These are phyloP conservation scores for Crassisporium funariophilum DNA, from an alignment of 768 basidiomycete species.

Conservation along the genomic window DNA sequence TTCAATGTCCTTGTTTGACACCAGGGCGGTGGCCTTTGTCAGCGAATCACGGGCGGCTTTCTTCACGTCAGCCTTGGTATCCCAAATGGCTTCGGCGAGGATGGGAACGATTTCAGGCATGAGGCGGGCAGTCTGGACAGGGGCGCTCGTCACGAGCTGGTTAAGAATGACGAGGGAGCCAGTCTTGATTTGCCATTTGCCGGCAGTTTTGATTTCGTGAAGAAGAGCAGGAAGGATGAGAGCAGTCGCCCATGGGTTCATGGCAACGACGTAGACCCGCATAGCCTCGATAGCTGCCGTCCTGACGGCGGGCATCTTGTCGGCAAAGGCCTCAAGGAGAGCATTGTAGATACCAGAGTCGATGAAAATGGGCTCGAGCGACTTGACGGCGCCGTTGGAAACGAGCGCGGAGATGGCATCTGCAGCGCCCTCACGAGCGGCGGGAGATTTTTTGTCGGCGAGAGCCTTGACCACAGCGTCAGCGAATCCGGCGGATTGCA, in stretches of 20 bases:
- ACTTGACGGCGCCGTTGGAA: conserved; percentile 70
- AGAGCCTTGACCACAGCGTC: conserved; percentile 83
- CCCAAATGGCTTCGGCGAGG: conserved; percentile 96
- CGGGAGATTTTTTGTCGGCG: conserved; percentile 93
- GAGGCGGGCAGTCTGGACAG: conserved; percentile 80
- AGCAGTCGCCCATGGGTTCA: conserved; percentile 88
- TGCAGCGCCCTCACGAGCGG: conserved; percentile 87
- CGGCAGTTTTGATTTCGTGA: conserved; percentile 91
- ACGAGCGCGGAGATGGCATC: conserved; percentile 66
- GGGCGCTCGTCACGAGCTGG: conserved; percentile 83
- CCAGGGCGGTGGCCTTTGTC: conserved; percentile 90
- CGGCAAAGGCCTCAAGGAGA: conserved; percentile 91
- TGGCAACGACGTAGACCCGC: conserved; percentile 67
- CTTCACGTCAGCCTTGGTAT: conserved; percentile 98
- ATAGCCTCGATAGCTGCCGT: conserved; percentile 85
- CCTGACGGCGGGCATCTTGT: conserved; percentile 90
- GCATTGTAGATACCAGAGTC: conserved; percentile 83
- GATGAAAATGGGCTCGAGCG: conserved; percentile 88
- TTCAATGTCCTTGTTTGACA: conserved; percentile 98
- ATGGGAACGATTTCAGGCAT: conserved; percentile 95
- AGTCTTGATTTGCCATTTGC: conserved; percentile 97
- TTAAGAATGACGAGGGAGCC: conserved; percentile 82
- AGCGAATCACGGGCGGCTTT: conserved; percentile 95
- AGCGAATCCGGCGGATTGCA: conserved; percentile 68
- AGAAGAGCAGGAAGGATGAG: conserved; percentile 87